These are phyloP conservation scores for Colletotrichum eleusines DNA, from an alignment of 2,329 filamentous ascomycete species.

Conservation along the genomic window DNA sequence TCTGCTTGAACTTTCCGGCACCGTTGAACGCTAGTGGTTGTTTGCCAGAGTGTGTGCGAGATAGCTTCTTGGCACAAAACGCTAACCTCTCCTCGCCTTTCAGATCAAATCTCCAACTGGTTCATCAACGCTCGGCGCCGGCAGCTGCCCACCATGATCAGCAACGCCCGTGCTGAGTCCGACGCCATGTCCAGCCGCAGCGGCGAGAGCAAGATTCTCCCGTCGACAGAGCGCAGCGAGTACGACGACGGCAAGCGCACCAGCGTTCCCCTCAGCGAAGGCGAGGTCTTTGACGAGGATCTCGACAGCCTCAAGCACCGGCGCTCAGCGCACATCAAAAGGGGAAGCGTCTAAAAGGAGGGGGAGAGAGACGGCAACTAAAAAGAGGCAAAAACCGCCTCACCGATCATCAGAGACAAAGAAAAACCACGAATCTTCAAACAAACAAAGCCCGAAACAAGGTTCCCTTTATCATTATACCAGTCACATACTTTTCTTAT, in stretches of 20 bases:
- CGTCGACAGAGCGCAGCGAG: slow-evolving; percentile 54
- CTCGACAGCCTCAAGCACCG: slow-evolving; percentile 51
- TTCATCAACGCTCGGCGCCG: slow-evolving; percentile 82
- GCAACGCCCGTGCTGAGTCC: slow-evolving; percentile 65
- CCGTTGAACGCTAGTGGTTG: slow-evolving; percentile 6
- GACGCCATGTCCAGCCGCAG: slow-evolving; percentile 55
- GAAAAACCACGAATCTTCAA: background rate
- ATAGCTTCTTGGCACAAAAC: slow-evolving; percentile 37
- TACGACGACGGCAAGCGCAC: slow-evolving; percentile 54
- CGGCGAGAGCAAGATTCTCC: slow-evolving; percentile 53
- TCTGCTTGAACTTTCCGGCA: slow-evolving; percentile 45
- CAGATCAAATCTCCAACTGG: slow-evolving; percentile 82
- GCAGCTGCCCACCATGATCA: slow-evolving; percentile 71
- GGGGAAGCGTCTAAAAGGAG: slow-evolving; percentile 58
- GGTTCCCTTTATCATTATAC: slow-evolving; percentile 14
- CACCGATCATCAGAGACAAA: background rate
- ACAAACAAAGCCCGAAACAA: slow-evolving; percentile 14
- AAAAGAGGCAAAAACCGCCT: slow-evolving; percentile 1
- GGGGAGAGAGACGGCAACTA: background rate
- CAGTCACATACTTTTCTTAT: slow-evolving; percentile 12
- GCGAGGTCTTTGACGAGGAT: slow-evolving; percentile 62
- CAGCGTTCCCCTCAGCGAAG: slow-evolving; percentile 59
- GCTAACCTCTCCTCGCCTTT: slow-evolving; percentile 34
- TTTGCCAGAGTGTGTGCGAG: background rate
- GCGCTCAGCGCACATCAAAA: slow-evolving; percentile 54